These are phyloP conservation scores for Auricularia heimuer DNA, from an alignment of 768 basidiomycete species.

Conservation along the genomic window DNA sequence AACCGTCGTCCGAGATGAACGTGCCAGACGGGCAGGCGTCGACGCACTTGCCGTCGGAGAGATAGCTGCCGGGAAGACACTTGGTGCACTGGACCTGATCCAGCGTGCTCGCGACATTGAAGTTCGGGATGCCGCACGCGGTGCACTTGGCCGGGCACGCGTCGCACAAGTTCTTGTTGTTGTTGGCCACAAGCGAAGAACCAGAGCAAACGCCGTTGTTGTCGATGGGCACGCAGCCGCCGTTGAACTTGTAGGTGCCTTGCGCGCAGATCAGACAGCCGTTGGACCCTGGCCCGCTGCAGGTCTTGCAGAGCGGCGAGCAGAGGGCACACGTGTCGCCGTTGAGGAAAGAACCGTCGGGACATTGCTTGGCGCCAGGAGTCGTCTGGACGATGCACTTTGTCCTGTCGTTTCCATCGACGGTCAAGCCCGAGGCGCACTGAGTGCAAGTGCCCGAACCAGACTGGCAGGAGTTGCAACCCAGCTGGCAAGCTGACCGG, in stretches of 20 bases:
- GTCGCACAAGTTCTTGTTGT: slow-evolving; percentile 75
- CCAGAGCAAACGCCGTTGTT: slow-evolving; percentile 64
- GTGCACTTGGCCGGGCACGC: slow-evolving; percentile 80
- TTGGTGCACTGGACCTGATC: slow-evolving; percentile 62
- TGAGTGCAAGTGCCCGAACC: slow-evolving; percentile 58
- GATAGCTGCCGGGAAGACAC: slow-evolving; percentile 67
- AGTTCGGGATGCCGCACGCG: slow-evolving; percentile 63
- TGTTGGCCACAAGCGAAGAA: slow-evolving; percentile 65
- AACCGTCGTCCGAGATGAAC: slow-evolving; percentile 61
- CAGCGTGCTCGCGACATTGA: slow-evolving; percentile 56
- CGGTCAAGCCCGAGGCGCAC: too few relatives aligned
- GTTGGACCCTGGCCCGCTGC: slow-evolving; percentile 55
- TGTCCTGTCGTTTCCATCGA: too few relatives aligned
- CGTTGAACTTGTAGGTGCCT: slow-evolving; percentile 54
- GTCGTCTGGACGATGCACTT: too few relatives aligned
- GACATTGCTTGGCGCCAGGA: slow-evolving; percentile 42
- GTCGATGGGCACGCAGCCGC: slow-evolving; percentile 58
- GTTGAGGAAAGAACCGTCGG: slow-evolving; percentile 48
- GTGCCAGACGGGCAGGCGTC: slow-evolving; percentile 61
- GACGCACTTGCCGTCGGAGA: slow-evolving; percentile 63
- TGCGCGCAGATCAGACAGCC: slow-evolving; percentile 61
- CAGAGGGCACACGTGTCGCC: slow-evolving; percentile 47
- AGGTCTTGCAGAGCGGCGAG: slow-evolving; percentile 59
- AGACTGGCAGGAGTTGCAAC: slow-evolving; percentile 62
- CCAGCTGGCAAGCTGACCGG: slow-evolving; percentile 53